These are phyloP conservation scores for Pyrrhoderma noxium DNA, from an alignment of 1,284 basidiomycete genomes.

Conservation along the genomic window DNA sequence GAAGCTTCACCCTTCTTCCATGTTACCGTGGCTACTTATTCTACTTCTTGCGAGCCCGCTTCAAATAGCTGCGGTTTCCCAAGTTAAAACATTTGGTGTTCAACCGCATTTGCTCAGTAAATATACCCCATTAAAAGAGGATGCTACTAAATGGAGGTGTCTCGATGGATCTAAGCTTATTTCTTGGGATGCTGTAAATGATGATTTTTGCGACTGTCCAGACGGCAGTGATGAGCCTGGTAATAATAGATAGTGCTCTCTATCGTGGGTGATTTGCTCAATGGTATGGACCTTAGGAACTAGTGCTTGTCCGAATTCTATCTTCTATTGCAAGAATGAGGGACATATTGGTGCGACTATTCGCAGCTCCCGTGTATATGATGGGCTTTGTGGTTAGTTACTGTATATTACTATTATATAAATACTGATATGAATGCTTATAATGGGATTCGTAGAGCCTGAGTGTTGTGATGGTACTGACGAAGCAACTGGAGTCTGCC, in stretches of 20 bases:
- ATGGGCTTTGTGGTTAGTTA: conserved; percentile 85
- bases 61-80: neutral
- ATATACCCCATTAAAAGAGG: conserved; percentile 37
- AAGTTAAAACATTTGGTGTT: conserved; percentile 45
- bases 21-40: conserved; percentile 16
- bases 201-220: conserved; percentile 91
- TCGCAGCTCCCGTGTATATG: conserved; percentile 80
- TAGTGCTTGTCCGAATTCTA: conserved; percentile 71
- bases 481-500: conserved; percentile 75
- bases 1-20: neutral
- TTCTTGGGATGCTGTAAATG: conserved; percentile 76
- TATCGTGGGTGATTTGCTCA: conserved; percentile 7
- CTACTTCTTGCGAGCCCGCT: conserved; percentile 7
- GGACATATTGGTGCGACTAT: conserved; percentile 84
- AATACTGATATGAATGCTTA: neutral
- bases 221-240: conserved; percentile 95
- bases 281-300: conserved; percentile 46
- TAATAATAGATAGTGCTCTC: conserved; percentile 23
- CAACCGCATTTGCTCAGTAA: conserved; percentile 37
- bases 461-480: conserved; percentile 99
- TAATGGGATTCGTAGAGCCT: conserved; percentile 48
- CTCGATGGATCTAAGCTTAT: conserved; percentile 68
- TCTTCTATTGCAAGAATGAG: conserved; percentile 84
- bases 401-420: neutral
- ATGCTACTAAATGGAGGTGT: conserved; percentile 57